Evolutionary conservation across 2,329 filamentous ascomycete genomes (phyloP), one percentile per base, ranked within the genome.

Genomic region (Verticillium nonalfalfae): DNA sequence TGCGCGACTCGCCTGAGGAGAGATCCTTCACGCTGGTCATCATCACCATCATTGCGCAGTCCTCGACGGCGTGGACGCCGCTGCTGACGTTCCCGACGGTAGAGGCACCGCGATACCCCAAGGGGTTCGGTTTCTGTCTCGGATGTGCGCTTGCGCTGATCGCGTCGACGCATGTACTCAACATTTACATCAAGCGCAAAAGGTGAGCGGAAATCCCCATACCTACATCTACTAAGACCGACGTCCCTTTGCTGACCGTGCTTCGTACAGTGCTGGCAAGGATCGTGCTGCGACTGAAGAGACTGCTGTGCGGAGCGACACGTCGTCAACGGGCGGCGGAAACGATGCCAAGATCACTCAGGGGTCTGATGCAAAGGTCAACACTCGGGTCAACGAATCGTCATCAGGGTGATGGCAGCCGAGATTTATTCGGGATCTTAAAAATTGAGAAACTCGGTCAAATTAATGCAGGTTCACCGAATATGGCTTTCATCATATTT

Each of bases 51-150:
- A 71, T 85, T 14, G 75, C 81, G 0, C 82, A 84, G 66, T 83
- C 78, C 0, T 81, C 81, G 0, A 85, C 81, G 0, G 82, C 80
- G 0, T 86, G 82, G 83, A 85, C 81, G 2, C 79, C 78, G 4
- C 66, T 85, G 1, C 66, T 86, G 14, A 77, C 79, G 0, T 86
- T 84, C 64, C 73, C 72, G 0, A 80, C 78, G 0, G 73, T 77
- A 1, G 77, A 81, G 61, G 73, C 72, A 0, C 78, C 78, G 1
- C 65, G 72, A 1, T 81, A 73, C 58, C 70, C 72, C 0, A 80
- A 79, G 61, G 78, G 78, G 1, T 80, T 75, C 52, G 67, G 15
- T 1, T 86, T 64, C 13, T 64, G 63, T 15, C 59, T 64, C 3
- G 61, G 45, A 0, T 64, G 63, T 7, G 63, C 61, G 1, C 9